Percentiles rank a stretch among this genome's conserved stretches.
Evolutionary conservation across 176 grass and related monocot genomes (phyloP).

Genomic region (Paspalum notatum): DNA sequence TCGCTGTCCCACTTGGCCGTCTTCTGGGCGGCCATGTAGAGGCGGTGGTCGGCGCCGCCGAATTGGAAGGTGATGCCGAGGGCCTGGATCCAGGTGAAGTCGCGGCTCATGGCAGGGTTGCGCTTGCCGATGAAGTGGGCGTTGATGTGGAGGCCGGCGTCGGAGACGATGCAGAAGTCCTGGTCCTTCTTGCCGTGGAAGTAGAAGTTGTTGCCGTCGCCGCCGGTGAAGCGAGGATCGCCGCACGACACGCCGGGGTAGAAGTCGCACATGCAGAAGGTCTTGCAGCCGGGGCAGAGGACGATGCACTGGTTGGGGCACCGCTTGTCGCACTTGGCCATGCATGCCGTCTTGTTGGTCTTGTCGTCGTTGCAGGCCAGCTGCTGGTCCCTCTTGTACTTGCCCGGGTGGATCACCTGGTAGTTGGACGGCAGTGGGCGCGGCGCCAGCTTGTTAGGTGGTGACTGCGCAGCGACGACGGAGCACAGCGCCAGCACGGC

Average conservation of each 20-base stretch:
- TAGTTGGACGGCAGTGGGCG: neutral
- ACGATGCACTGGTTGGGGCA: conserved; percentile 55
- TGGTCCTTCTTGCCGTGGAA: conserved; percentile 65
- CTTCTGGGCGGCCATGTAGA: conserved; percentile 49
- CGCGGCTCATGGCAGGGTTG: conserved; percentile 43
- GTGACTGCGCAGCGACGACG: neutral
- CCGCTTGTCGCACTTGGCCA: conserved; percentile 21
- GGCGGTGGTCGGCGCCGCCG: conserved; percentile 38
- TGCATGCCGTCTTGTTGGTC: neutral
- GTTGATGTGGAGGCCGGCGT: conserved; percentile 59
- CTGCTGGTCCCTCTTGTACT: conserved; percentile 18
- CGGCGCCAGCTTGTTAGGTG: too few species aligned
- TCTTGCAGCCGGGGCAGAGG: conserved; percentile 57
- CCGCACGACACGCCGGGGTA: conserved; percentile 39
- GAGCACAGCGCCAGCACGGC: conserved; percentile 11
- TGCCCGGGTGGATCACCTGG: neutral
- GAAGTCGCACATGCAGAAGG: conserved; percentile 53
- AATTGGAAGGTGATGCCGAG: conserved; percentile 63
- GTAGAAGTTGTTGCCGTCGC: conserved; percentile 74
- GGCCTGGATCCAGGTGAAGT: conserved; percentile 74
- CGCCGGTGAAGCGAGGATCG: conserved; percentile 64
- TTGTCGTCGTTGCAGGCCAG: neutral
- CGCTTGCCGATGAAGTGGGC: conserved; percentile 66
- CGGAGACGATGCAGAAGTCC: conserved; percentile 54
- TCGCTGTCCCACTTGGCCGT: conserved; percentile 42